These are phyloP conservation scores for Diaporthe sp. DNA, from an alignment of 2,329 filamentous ascomycete species.

Conservation along the genomic window DNA sequence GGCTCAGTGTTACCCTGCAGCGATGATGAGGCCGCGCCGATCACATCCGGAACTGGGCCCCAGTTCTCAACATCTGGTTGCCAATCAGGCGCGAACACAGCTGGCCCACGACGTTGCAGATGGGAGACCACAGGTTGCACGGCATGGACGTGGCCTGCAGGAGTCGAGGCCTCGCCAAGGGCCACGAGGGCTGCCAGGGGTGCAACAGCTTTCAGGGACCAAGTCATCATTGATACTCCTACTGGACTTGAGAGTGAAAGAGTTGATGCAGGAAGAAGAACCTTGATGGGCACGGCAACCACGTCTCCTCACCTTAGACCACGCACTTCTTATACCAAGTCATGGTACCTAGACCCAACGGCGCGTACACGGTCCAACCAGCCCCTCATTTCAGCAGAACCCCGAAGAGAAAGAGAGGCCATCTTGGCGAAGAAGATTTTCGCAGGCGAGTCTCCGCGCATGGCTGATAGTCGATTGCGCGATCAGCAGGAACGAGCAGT, in stretches of 20 bases:
- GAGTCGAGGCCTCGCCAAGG: slow-evolving; percentile 18
- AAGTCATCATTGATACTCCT: background rate
- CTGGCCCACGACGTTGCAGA: slow-evolving; percentile 7
- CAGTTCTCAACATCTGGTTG: slow-evolving; percentile 11
- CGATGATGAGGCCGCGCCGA: background rate
- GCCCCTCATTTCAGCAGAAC: background rate
- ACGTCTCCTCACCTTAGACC: background rate
- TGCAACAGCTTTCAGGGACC: slow-evolving; percentile 10
- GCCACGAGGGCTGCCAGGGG: slow-evolving; percentile 14
- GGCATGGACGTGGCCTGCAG: slow-evolving; percentile 14
- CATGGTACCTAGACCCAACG: background rate
- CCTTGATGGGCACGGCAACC: background rate
- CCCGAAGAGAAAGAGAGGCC: background rate
- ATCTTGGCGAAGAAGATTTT: slow-evolving; percentile 6
- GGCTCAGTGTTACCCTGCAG: slow-evolving; percentile 6
- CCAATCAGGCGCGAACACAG: slow-evolving; percentile 11
- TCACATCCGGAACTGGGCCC: slow-evolving; percentile 2
- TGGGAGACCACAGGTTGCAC: slow-evolving; percentile 11
- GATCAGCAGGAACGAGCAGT: background rate
- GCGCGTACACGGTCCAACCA: background rate
- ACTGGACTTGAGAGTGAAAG: background rate
- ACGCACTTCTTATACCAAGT: background rate
- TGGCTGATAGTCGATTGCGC: slow-evolving; percentile 21
- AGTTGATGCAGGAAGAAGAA: slow-evolving; percentile 1
- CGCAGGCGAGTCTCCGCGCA: background rate